phyloP scores from a whole-genome alignment of 306 rosid species.

The Comarum palustre region DNA sequence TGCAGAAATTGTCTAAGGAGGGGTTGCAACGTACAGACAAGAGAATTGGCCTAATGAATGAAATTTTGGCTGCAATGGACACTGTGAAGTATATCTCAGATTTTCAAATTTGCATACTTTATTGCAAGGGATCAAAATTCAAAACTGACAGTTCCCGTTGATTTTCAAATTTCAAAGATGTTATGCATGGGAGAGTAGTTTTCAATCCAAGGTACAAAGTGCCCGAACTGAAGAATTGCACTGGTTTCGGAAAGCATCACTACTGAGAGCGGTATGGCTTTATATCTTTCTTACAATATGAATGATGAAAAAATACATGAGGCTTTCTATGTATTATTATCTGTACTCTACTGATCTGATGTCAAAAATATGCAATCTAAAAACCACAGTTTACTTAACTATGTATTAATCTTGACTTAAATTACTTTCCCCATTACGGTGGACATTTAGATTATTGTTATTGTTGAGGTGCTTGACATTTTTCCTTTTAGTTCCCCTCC shows the following conservation, averaged over 20 bases:
- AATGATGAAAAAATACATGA: neutral
- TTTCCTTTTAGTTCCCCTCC: neutral
- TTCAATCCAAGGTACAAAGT: slow-evolving; percentile 65
- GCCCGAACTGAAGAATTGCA: slow-evolving; percentile 73
- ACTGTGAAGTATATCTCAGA: slow-evolving; percentile 70
- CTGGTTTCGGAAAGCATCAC: slow-evolving; percentile 80
- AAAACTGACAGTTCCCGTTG: slow-evolving; percentile 23
- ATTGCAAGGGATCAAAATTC: slow-evolving; percentile 10
- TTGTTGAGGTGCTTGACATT: neutral
- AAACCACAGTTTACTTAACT: slow-evolving; percentile 4
- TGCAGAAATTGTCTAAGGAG: slow-evolving; percentile 79
- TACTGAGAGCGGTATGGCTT: slow-evolving; percentile 78
- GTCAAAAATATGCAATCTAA: neutral
- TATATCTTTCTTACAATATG: slow-evolving; percentile 4
- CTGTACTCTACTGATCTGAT: neutral
- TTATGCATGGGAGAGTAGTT: slow-evolving; percentile 99
- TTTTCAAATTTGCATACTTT: neutral
- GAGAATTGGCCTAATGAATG: slow-evolving; percentile 98
- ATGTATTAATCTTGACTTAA: neutral
- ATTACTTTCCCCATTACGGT: neutral
- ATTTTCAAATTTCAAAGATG: slow-evolving; percentile 58
- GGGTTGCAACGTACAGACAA: slow-evolving; percentile 91
- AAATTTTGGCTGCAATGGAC: slow-evolving; percentile 96
- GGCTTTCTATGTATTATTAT: neutral
- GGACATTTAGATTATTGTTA: neutral